Evolutionary conservation across 495 filamentous ascomycete genomes (phyloP).

Genomic region (Hypoxylon crocopeplum): DNA sequence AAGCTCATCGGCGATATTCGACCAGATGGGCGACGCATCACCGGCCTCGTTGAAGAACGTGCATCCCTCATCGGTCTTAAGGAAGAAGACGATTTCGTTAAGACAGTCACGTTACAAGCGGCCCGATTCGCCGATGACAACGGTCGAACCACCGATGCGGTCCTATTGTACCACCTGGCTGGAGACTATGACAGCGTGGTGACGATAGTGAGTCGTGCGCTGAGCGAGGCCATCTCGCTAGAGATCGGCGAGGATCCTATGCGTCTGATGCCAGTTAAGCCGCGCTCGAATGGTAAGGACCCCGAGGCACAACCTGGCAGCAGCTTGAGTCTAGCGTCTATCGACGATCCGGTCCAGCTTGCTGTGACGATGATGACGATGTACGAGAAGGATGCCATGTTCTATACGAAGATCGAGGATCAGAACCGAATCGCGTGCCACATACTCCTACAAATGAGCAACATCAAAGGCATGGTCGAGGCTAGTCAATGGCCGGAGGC

Average conservation of each 20-base stretch:
- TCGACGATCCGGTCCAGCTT: slow-evolving; percentile 83
- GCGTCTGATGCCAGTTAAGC: slow-evolving; percentile 79
- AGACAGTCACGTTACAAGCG: slow-evolving; percentile 85
- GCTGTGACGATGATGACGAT: slow-evolving; percentile 80
- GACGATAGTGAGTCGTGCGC: slow-evolving; percentile 83
- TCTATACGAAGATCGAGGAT: slow-evolving; percentile 69
- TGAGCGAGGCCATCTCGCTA: slow-evolving; percentile 83
- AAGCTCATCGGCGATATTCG: slow-evolving; percentile 91
- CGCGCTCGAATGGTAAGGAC: slow-evolving; percentile 52
- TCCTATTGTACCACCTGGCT: slow-evolving; percentile 91
- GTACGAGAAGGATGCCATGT: slow-evolving; percentile 78
- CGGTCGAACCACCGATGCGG: slow-evolving; percentile 88
- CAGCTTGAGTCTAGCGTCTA: slow-evolving; percentile 80
- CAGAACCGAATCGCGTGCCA: slow-evolving; percentile 73
- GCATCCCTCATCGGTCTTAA: slow-evolving; percentile 79
- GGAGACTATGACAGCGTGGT: slow-evolving; percentile 94
- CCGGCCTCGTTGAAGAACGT: slow-evolving; percentile 88
- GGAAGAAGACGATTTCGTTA: slow-evolving; percentile 82
- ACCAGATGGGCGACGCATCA: slow-evolving; percentile 78
- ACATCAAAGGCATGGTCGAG: slow-evolving; percentile 76
- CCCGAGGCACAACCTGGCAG: slow-evolving; percentile 51
- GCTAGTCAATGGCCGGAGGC: slow-evolving; percentile 74
- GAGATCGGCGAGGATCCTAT: slow-evolving; percentile 79
- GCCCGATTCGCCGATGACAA: slow-evolving; percentile 92
- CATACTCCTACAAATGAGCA: slow-evolving; percentile 76